Evolutionary conservation across 2,329 filamentous ascomycete genomes (phyloP).

Genomic region (Claviceps sp.): DNA sequence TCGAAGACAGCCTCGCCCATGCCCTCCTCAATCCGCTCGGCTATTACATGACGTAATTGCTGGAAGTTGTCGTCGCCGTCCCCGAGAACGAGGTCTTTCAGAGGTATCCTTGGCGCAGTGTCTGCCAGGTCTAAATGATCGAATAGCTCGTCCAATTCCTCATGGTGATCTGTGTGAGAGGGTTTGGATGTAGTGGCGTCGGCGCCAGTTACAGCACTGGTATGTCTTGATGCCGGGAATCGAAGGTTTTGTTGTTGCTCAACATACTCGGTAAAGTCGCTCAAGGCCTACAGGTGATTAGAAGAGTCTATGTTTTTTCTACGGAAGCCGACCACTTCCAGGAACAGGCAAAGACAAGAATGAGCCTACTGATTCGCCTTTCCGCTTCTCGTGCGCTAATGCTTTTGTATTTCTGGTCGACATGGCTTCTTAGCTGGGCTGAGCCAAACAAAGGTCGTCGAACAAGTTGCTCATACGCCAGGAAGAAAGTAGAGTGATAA

Average conservation of each 20-base stretch:
- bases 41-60: conserved; percentile 52
- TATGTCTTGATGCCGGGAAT: conserved; percentile 31
- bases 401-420: conserved; percentile 43
- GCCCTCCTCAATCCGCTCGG: conserved; percentile 63
- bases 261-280: conserved; percentile 95
- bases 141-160: conserved; percentile 84
- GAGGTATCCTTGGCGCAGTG: conserved; percentile 46
- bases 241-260: conserved; percentile 79
- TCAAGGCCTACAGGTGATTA: conserved; percentile 45
- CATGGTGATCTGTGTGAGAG: conserved; percentile 39
- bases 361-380: conserved; percentile 63
- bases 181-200: conserved; percentile 11
- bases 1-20: conserved; percentile 87
- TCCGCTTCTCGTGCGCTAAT: conserved; percentile 64
- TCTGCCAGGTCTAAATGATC: conserved; percentile 77
- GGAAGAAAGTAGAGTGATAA: neutral
- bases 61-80: conserved; percentile 45
- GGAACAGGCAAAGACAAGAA: neutral
- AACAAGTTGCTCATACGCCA: neutral
- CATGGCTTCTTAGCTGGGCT: conserved; percentile 28
- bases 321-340: neutral
- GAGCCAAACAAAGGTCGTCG: conserved; percentile 10
- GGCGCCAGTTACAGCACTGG: conserved; percentile 15
- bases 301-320: neutral
- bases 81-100: conserved; percentile 66